Base-by-base conservation (phyloP, 108 stramenopile genomes). In the Aurantiochytrium sp. region DNA sequence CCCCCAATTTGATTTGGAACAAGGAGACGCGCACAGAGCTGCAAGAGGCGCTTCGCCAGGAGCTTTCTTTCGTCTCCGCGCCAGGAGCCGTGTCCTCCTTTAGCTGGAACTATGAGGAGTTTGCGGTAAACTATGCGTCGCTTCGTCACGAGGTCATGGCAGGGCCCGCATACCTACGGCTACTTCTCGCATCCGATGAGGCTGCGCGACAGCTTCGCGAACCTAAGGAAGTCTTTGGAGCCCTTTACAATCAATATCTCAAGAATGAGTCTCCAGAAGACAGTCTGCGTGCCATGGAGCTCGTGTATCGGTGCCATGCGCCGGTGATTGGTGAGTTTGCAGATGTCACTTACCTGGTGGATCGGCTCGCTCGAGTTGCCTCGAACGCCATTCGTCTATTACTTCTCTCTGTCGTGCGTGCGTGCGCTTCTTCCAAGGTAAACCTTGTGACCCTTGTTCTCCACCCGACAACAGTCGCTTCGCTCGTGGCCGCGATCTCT, bases 51-150 rank as follows among this genome's bases (percentile, higher is more conserved):
- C 76, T 83, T 18, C 14, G 16, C 6, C 18, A 53, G 45, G 49
- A 83, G 51, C 49, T 83, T 8, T 12, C n/a, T 16, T 53, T 83
- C 19, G 12, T 83, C 45, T 23, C 49, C 3, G 76, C 49, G 49
- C 49, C 49, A 12, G 45, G 49, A 8, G 12, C 76, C 10, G n/a
- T 12, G 49, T 6, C 76, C 3, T 53, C 45, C 8, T 47, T 53
- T 53, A 47, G 76, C 76, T 83, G 76, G 76, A 83, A 83, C 4
- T 83, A 53, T 45, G 76, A 83, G 51, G 76, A 83, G 76, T 83
- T 83, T 23, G 76, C 76, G 10, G 76, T 83, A 6, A 53, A 83
- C 19, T 83, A 53, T 23, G 6, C 45, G n/a, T 28, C 18, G 16
- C 51, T 83, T 12, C 49, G 49, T 1, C 43, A 53, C 45, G 76